Base-by-base conservation (phyloP, 2,329 filamentous ascomycete genomes). In the Penicillium corylophilum region DNA sequence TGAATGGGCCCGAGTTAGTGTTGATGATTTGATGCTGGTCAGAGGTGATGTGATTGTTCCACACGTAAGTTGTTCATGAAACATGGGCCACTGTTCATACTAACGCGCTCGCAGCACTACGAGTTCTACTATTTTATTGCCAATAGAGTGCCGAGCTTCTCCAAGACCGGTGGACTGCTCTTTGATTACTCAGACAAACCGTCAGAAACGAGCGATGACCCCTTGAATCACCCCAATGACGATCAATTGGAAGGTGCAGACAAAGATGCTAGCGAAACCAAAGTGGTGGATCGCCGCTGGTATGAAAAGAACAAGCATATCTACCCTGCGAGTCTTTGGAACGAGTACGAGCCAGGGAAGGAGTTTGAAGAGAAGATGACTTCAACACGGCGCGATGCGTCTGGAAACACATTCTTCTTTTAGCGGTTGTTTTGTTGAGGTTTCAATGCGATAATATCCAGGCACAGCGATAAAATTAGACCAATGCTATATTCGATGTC, bases 231-330 rank as follows among this genome's bases (percentile, higher is more conserved):
- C 3, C 71, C 77, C 13, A 77, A 80, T 43, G 76, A 84, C 42
- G 75, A 73, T 35, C 78, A 79, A 47, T 80, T 86, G 12, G 93
- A 96, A 74, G 93, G 93, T 13, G 85, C 80, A 23, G 72, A 79
- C 36, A 88, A 94, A 55, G 92, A 97, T 62, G 85, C 92, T 1
- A 82, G 82, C 3, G 74, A 88, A 56, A 97, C 93, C 3, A 97
- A 96, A 69, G 92, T 99, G 3, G 93, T 99, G 4, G 93, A 99
- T 75, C 82, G 94, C 54, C 80, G 94, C 54, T 99, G 94, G 94
- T 99, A 96, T 70, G 91, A 96, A 77, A 84, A 86, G 66, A 96
- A 97, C 71, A 99, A 97, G 74, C 94, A 99, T 72, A 97, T 99
- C 51, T 99, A 93, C 70, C 94, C 94, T 0, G 93, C 93, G 18